Evolutionary conservation across 1,284 basidiomycete genomes (phyloP).

Genomic region (Cryptococcus floricola): DNA sequence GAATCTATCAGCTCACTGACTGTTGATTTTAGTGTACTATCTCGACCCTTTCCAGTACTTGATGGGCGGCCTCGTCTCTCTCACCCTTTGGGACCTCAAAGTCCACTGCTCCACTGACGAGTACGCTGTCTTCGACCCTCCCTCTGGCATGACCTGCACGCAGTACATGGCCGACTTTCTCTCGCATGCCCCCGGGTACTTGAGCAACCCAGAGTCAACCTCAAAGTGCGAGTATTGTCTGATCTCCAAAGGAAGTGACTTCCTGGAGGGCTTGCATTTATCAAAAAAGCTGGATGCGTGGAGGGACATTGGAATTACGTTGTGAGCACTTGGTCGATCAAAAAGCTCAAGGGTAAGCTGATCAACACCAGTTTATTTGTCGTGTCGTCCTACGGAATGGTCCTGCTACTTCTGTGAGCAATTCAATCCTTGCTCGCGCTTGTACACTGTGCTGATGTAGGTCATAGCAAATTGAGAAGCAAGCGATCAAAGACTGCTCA

Average conservation of each 20-base stretch:
- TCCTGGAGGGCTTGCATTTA: slow-evolving; percentile 34
- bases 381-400: slow-evolving; percentile 27
- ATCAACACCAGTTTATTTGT: slow-evolving; percentile 19
- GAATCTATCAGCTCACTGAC: no score
- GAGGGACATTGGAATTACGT: slow-evolving; percentile 35
- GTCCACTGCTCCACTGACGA: no score
- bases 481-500: slow-evolving; percentile 30
- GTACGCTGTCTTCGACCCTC: no score
- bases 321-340: slow-evolving; percentile 10
- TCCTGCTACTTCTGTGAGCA: slow-evolving; percentile 28
- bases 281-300: slow-evolving; percentile 26
- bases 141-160: no score
- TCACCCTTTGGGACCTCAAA: no score
- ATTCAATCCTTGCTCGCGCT: background rate
- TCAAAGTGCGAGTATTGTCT: slow-evolving; percentile 37
- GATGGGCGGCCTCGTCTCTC: no score
- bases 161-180: slow-evolving; percentile 11
- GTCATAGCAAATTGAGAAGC: slow-evolving; percentile 24
- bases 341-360: background rate
- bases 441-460: background rate
- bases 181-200: slow-evolving; percentile 21
- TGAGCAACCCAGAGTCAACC: slow-evolving; percentile 34
- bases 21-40: no score
- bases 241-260: slow-evolving; percentile 32
- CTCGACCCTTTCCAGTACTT: no score